Evolutionary conservation across 1,284 basidiomycete genomes (phyloP), one percentile per base, ranked within the genome.

Genomic region (Phylloboletellus chloephorus): DNA sequence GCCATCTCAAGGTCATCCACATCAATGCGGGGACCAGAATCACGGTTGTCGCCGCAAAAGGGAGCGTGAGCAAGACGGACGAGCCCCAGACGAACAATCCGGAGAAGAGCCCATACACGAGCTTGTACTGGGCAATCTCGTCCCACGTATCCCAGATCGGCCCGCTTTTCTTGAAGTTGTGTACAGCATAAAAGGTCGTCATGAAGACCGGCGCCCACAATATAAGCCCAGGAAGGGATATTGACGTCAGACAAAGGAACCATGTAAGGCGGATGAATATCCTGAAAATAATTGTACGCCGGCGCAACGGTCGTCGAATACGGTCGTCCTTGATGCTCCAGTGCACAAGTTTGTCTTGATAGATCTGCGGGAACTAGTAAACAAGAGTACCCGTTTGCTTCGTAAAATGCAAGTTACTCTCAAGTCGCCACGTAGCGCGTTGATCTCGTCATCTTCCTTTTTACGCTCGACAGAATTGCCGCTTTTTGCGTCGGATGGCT

Each of bases 1-100:
- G 68, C 87, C 88, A 92, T 31, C 89, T 76, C 43, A 92, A 67
- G 12, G 82, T 74, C 67, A 91, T 79, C 88, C 89, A 92, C 87
- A 91, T 89, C 48, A 82, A 54, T 4, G 72, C 68, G 1, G 88
- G 88, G 5, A 88, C 73, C 15, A 76, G 56, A 39, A 80, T 54
- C 15, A 69, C 57, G 2, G 79, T 81, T 42, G 84, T 54, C 5
- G 61, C 48, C 5, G 77, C 72, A 49, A 85, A 61, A 2, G 76
- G 82, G 49, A 86, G 66, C 1, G 83, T 86, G 21, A 78, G 36
- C 22, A 80, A 31, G 13, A 78, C 63, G 4, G 72, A 63, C 8
- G 61, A 47, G 20, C 71, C 40, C 76, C 82, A 90, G 28, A 88
- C 82, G 41, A 68, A 65, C 5, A 83, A 47, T 7, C 85, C 86